Evolutionary conservation across 352 stramenopile species (phyloP).

Genomic region (Phytophthora quininea): DNA sequence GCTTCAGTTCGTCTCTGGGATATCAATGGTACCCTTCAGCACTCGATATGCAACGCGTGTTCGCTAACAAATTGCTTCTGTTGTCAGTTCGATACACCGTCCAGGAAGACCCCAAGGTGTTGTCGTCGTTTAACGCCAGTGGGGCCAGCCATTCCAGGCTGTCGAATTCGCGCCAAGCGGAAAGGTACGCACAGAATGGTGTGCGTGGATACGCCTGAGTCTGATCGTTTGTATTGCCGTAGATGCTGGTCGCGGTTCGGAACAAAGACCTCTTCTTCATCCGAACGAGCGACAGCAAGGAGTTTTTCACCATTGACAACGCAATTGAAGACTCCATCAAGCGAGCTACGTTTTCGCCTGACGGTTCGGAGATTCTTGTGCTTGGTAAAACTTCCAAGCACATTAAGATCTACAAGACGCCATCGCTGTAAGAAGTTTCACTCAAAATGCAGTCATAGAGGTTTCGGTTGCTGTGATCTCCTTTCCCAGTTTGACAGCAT

Average conservation of each 20-base stretch:
- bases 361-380: constrained; percentile 69
- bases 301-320: constrained; percentile 56
- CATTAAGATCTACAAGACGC: constrained; percentile 73
- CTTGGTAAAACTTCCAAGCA: constrained; percentile 69
- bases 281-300: constrained; percentile 49
- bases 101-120: constrained; percentile 77
- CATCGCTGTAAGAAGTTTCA: constrained; percentile 28
- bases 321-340: constrained; percentile 72
- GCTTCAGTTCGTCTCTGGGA: constrained; percentile 78
- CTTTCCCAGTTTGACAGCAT: too few species aligned
- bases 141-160: constrained; percentile 57
- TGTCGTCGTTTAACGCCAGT: constrained; percentile 67
- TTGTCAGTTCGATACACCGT: constrained; percentile 72
- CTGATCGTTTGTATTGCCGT: not conserved
- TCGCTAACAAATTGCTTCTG: too few species aligned
- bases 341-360: constrained; percentile 62
- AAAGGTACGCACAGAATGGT: constrained; percentile 46
- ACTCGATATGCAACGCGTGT: not conserved
- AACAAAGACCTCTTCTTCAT: constrained; percentile 69
- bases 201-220: not conserved
- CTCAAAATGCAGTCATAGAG: too few species aligned
- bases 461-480: too few species aligned
- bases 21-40: constrained; percentile 66
- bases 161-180: constrained; percentile 70
- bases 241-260: constrained; percentile 66